Percentiles rank a stretch among this genome's conserved stretches.
These are phyloP conservation scores for Neophaeococcomyces mojaviensis DNA, from an alignment of 2,329 filamentous ascomycete species.

Conservation along the genomic window DNA sequence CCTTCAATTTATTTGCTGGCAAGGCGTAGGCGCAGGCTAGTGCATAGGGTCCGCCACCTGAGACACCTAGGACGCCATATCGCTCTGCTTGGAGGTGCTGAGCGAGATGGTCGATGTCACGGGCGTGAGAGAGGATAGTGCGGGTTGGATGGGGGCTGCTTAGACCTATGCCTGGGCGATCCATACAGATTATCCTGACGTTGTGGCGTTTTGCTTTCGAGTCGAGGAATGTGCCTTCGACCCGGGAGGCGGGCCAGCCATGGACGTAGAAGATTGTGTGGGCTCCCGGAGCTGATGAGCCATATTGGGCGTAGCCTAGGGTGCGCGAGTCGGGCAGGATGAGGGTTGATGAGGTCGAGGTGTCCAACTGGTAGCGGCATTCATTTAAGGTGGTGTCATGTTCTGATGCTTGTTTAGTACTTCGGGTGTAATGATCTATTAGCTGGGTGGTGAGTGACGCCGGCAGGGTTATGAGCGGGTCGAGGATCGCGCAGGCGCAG, in stretches of 20 bases:
- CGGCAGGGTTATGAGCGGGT: no score
- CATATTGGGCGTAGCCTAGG: conserved; percentile 37
- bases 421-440: no score
- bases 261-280: conserved; percentile 37
- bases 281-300: conserved; percentile 23
- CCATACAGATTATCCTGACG: conserved; percentile 35
- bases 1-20: conserved; percentile 17
- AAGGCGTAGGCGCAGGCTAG: conserved; percentile 40
- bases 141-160: conserved; percentile 31
- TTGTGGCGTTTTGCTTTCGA: conserved; percentile 27
- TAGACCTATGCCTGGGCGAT: conserved; percentile 38
- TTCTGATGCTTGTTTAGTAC: no score
- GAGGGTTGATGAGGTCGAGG: no score
- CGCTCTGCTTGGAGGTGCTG: conserved; percentile 33
- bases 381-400: no score
- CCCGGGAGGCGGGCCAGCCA: conserved; percentile 36
- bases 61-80: conserved; percentile 39
- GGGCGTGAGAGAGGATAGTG: conserved; percentile 35
- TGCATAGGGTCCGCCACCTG: conserved; percentile 42
- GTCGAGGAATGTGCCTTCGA: conserved; percentile 33
- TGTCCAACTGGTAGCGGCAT: no score
- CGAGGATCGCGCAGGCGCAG: no score
- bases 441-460: no score
- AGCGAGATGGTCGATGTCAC: conserved; percentile 36
- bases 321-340: no score